Evolutionary conservation across 2,329 filamentous ascomycete species (phyloP).

Genomic region (Alternaria atra): DNA sequence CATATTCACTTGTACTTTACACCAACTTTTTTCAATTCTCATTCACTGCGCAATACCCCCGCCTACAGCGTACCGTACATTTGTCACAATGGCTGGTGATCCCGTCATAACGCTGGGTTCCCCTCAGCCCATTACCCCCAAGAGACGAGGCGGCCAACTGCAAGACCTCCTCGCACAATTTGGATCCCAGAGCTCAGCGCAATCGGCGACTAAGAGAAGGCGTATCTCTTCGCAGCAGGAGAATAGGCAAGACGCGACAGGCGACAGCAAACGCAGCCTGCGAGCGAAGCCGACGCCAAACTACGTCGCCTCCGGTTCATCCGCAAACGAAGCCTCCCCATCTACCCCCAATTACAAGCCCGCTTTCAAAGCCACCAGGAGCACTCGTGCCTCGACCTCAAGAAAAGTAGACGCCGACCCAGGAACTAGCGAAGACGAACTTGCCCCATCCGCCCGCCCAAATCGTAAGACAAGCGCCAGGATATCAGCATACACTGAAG

Average conservation of each 20-base stretch:
- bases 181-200: conserved; percentile 38
- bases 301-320: conserved; percentile 15
- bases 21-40: neutral
- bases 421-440: conserved; percentile 38
- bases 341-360: neutral
- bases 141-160: conserved; percentile 33
- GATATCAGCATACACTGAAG: conserved; percentile 28
- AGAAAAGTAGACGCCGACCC: conserved; percentile 4
- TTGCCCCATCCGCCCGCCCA: conserved; percentile 21
- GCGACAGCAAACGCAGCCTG: conserved; percentile 23
- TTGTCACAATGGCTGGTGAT: conserved; percentile 30
- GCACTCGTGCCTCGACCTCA: neutral
- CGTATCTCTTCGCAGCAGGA: conserved; percentile 21
- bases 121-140: conserved; percentile 35
- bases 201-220: conserved; percentile 44
- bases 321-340: conserved; percentile 2
- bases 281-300: conserved; percentile 8
- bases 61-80: neutral
- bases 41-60: neutral
- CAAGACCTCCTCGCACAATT: conserved; percentile 43
- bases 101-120: conserved; percentile 23
- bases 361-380: neutral
- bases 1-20: conserved; percentile 1
- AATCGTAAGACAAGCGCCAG: conserved; percentile 22
- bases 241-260: neutral